Evolutionary conservation across 768 basidiomycete genomes (phyloP), one percentile per base, ranked within the genome.

Genomic region (Agrocybe pediades): DNA sequence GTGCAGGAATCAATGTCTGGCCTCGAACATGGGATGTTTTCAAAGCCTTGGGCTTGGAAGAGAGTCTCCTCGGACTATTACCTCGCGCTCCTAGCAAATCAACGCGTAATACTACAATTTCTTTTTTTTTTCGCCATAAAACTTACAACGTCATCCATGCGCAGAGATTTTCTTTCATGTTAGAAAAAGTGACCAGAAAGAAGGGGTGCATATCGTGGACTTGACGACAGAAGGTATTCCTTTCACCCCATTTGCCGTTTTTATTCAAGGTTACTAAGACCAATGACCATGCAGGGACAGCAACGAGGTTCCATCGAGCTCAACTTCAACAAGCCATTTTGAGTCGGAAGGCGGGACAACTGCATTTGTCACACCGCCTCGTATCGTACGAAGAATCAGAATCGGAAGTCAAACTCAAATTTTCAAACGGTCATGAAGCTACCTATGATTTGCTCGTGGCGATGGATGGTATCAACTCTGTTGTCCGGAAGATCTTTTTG

Each of bases 1-100:
- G 79, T 15, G 78, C 77, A 24, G 79, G 79, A 0, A 72, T 81
- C 33, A 68, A 65, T 2, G 57, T 78, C 6, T 79, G 71, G 70
- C 70, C 68, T 29, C 71, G 76, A 21, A 64, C 67, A 9, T 74
- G 74, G 73, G 68, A 68, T 13, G 67, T 76, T 6, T 55, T 80
- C 57, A 63, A 71, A 26, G 60, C 65, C 2, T 54, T 80, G 25
- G 78, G 74, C 1, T 49, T 81, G 11, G 68, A 72, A 6, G 36
- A 60, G 41, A 29, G 41, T 7, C 53, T 68, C 2, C 23, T 50
- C 6, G 40, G 59, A 15, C 42, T 66, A n/a, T 54, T 67, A 9
- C 49, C 47, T n/a, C 23, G 49, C 1, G 29, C 51, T 6, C 63
- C 60, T 2, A 58, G 65, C 27, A 58, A 57, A 17, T 40, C 51